Evolutionary conservation across 2,329 filamentous ascomycete genomes (phyloP), one percentile per base, ranked within the genome.

Genomic region (Amauroascus verrucosus): DNA sequence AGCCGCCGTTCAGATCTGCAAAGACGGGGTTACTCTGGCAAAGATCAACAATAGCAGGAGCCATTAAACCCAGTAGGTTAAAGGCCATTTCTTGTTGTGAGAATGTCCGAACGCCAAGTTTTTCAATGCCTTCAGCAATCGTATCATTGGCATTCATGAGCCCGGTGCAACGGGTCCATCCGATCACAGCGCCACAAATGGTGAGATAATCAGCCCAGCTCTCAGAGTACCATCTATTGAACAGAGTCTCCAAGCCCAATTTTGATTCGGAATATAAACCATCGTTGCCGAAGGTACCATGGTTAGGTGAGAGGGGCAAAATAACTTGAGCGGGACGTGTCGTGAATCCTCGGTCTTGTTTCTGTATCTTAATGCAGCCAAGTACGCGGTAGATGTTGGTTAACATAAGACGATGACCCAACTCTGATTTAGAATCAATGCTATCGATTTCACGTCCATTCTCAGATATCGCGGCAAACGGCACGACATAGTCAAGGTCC

Each of bases 41-140:
- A 41, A 98, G 81, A 67, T 98, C 89, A 61, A 95, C 90, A 63
- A 98, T 87, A 26, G 84, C 80, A 35, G 93, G 90, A 1, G 90
- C 86, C 93, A 98, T 95, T 51, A 98, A 81, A 61, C 93, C 91
- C 43, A 98, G 81, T 60, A 98, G 74, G 73, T 98, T 98, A 79
- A 98, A 98, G 14, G 93, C 93, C 93, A 98, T 98, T 72, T 98
- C 93, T 69, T 95, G 89, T 74, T 97, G 93, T 8, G 91, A 97
- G 78, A 98, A 98, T 3, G 93, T 98, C 63, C 93, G 89, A 24
- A 97, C 93, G 64, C 93, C 93, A 61, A 94, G 93, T 63, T 87
- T 88, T 76, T 98, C 93, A 54, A 98, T 88, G 56, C 91, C 93
- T 70, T 97, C 91, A 33, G 93, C 93, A 60, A 97, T 90, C 63